Evolutionary conservation across 805 yeast genomes (phyloP).

Genomic region (Kurtzmaniella cleridarum): DNA sequence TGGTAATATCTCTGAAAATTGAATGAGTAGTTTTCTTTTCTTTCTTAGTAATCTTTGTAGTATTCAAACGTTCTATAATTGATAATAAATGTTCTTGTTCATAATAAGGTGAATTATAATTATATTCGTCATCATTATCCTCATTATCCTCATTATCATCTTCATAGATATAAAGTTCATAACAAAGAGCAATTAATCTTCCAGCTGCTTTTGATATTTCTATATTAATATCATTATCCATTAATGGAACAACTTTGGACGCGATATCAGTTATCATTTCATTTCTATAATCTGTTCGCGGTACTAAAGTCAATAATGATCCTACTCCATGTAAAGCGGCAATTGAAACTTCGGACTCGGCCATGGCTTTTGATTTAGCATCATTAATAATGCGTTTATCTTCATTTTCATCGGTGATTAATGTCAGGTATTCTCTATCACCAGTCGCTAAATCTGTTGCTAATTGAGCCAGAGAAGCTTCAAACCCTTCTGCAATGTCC

Average conservation of each 20-base stretch:
- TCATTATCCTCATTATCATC: constrained; percentile 29
- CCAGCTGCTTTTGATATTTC: constrained; percentile 54
- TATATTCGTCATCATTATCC: constrained; percentile 38
- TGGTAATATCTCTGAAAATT: constrained; percentile 52
- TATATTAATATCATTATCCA: constrained; percentile 35
- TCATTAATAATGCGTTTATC: constrained; percentile 32
- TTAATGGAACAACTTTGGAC: constrained; percentile 35
- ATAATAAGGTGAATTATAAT: constrained; percentile 45
- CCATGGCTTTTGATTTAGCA: constrained; percentile 21
- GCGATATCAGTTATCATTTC: constrained; percentile 34
- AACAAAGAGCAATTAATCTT: constrained; percentile 49
- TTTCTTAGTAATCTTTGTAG: constrained; percentile 55
- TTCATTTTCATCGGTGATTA: constrained; percentile 27
- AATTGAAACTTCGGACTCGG: constrained; percentile 34
- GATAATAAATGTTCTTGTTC: constrained; percentile 45
- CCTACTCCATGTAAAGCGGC: constrained; percentile 46
- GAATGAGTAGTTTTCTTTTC: constrained; percentile 58
- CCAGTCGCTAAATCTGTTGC: constrained; percentile 33
- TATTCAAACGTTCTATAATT: constrained; percentile 41
- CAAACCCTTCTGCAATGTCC: constrained; percentile 39
- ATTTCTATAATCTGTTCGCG: constrained; percentile 38
- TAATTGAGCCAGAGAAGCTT: constrained; percentile 24
- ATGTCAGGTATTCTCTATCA: constrained; percentile 38
- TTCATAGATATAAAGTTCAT: constrained; percentile 44
- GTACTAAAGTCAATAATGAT: constrained; percentile 38